Conservation (phyloP, 495 filamentous ascomycete species). For the Pseudotulostoma volvatum region DNA sequence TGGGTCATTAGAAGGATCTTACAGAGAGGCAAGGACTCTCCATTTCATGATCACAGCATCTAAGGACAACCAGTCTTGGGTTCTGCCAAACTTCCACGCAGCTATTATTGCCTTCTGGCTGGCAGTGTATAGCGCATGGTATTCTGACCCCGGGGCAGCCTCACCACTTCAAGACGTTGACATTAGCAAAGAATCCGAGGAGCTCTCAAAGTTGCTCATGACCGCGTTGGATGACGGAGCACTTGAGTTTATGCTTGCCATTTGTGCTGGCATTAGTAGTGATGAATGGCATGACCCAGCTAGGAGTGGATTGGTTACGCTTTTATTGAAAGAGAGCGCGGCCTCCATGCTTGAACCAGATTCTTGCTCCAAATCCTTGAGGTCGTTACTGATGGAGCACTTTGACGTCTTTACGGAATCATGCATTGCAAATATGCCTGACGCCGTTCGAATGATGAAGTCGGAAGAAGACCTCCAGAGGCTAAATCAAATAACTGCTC, state of each 20-base stretch:
- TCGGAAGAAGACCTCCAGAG: constrained; percentile 79
- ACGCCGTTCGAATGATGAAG: constrained; percentile 72
- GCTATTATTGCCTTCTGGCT: constrained; percentile 69
- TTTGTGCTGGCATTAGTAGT: constrained; percentile 58
- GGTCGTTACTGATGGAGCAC: constrained; percentile 53
- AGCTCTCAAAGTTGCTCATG: constrained; percentile 52
- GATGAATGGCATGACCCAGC: constrained; percentile 71
- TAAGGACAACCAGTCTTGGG: constrained; percentile 50
- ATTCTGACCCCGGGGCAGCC: constrained; percentile 47
- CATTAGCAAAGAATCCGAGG: constrained; percentile 46
- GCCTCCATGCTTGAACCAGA: constrained; percentile 44
- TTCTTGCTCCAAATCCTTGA: constrained; percentile 46
- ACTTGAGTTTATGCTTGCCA: constrained; percentile 75
- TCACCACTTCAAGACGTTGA: constrained; percentile 39
- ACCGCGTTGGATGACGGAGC: constrained; percentile 76
- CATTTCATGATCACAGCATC: constrained; percentile 47
- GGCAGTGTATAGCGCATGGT: constrained; percentile 80
- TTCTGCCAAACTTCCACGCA: constrained; percentile 55
- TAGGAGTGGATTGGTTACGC: constrained; percentile 53
- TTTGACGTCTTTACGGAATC: constrained; percentile 76
- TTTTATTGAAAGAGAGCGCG: constrained; percentile 61
- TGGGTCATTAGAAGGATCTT: constrained; percentile 51
- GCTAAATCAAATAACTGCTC: constrained; percentile 42
- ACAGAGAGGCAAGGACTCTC: constrained; percentile 50
- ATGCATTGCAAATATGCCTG: constrained; percentile 87